Evolutionary conservation across 208 protist genomes (phyloP).

Genomic region (Acanthamoeba divionensis): DNA sequence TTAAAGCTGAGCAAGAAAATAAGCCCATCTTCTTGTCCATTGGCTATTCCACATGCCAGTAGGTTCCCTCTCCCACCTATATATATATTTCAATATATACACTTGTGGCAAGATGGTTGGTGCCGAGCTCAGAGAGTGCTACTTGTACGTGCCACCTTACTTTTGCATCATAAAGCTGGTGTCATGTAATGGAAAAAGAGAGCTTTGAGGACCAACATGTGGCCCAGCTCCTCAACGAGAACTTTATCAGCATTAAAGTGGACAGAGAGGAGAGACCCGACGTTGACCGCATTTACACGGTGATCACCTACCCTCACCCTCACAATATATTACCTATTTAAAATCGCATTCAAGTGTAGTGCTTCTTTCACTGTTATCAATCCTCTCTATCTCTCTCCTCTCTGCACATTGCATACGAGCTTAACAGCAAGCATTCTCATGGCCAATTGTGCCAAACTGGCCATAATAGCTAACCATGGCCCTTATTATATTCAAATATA

Average conservation of each 20-base stretch:
- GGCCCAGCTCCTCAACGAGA: constrained; percentile 48
- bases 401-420: no score
- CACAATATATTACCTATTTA: not conserved
- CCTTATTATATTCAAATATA: no score
- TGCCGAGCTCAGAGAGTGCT: not conserved
- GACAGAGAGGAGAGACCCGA: constrained; percentile 68
- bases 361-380: no score
- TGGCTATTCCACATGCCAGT: constrained; percentile 71
- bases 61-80: not conserved
- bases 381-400: no score
- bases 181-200: constrained; percentile 76
- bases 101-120: not conserved
- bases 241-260: constrained; percentile 70
- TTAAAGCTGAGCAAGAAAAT: constrained; percentile 48
- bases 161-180: constrained; percentile 55
- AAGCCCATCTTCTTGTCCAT: constrained; percentile 75
- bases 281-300: constrained; percentile 65
- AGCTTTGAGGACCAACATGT: constrained; percentile 68
- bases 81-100: not conserved
- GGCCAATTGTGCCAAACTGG: no score
- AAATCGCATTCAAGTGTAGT: no score
- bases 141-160: not conserved
- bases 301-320: not conserved
- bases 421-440: no score
- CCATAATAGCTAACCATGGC: no score